Evolutionary conservation across 192 early-diverging fungal species (phyloP).

Genomic region (Linnemannia hyalina): DNA sequence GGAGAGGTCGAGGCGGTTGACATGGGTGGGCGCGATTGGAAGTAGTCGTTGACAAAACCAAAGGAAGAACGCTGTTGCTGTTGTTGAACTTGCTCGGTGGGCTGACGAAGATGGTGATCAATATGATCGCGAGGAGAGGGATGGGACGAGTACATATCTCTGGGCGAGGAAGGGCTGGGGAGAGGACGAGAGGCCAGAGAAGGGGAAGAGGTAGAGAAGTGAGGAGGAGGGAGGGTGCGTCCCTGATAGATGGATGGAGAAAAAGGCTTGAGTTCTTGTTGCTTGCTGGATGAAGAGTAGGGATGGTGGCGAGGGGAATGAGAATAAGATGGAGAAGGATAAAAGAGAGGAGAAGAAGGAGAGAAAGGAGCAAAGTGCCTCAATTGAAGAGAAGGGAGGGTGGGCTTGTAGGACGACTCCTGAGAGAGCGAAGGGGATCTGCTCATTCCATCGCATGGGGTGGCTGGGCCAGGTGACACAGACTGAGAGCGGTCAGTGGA

Average conservation of each 20-base stretch:
- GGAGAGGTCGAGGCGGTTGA: neutral
- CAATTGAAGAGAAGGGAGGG: constrained; percentile 9
- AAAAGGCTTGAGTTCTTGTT: constrained; percentile 16
- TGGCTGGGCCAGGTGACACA: constrained; percentile 37
- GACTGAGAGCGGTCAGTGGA: constrained; percentile 30
- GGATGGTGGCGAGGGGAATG: constrained; percentile 29
- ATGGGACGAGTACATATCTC: constrained; percentile 12
- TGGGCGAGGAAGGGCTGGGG: constrained; percentile 19
- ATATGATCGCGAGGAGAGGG: constrained; percentile 7
- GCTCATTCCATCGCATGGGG: constrained; percentile 32
- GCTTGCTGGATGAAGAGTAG: constrained; percentile 11
- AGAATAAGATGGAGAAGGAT: constrained; percentile 7
- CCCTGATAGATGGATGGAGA: constrained; percentile 6
- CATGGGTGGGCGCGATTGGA: constrained; percentile 20
- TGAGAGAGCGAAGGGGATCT: constrained; percentile 27
- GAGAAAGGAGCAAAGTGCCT: constrained; percentile 3
- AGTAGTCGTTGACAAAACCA: constrained; percentile 19
- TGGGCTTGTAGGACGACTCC: constrained; percentile 27
- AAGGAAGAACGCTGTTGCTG: neutral
- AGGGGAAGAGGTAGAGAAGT: neutral
- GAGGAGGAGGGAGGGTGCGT: constrained; percentile 8
- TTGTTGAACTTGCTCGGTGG: neutral
- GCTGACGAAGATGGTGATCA: constrained; percentile 20
- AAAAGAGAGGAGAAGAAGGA: constrained; percentile 5
- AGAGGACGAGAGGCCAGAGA: constrained; percentile 1